A percentile compares a stretch with the other conserved stretches of the same genome.
Conservation (phyloP, 441 rosid species). For the Arabidopsis hybrid region DNA sequence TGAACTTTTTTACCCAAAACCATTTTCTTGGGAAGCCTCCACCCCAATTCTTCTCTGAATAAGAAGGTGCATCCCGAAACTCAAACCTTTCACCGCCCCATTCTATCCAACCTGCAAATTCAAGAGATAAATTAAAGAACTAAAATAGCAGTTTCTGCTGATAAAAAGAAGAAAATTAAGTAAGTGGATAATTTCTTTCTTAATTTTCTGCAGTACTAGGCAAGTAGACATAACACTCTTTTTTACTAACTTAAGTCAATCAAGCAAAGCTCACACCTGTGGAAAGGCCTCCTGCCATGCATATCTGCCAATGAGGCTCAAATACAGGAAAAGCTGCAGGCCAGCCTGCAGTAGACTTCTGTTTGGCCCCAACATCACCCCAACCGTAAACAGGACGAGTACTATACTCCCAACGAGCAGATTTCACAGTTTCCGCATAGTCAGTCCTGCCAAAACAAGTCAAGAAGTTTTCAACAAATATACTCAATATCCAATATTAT, state of each 20-base stretch:
- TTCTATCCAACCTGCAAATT: slow-evolving; percentile 91
- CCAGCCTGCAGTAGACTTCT: slow-evolving; percentile 98
- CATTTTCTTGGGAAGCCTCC: slow-evolving; percentile 97
- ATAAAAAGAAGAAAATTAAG: not conserved
- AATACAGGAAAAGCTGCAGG: slow-evolving; percentile 96
- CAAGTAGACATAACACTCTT: slow-evolving; percentile 3
- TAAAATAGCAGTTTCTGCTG: slow-evolving; percentile 16
- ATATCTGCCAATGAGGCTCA: slow-evolving; percentile 98
- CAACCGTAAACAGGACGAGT: slow-evolving; percentile 94
- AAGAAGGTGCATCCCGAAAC: slow-evolving; percentile 91
- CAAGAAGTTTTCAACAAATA: not conserved
- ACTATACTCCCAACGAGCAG: slow-evolving; percentile 95
- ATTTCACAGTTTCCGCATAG: slow-evolving; percentile 70
- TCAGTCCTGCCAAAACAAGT: slow-evolving; percentile 65
- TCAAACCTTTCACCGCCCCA: slow-evolving; percentile 96
- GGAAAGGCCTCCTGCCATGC: slow-evolving; percentile 99
- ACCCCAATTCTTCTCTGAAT: slow-evolving; percentile 99
- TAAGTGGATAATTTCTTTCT: slow-evolving; percentile 17
- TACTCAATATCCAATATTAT: not conserved
- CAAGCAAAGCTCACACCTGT: slow-evolving; percentile 60
- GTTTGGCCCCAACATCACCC: slow-evolving; percentile 85
- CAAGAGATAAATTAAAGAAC: slow-evolving; percentile 27
- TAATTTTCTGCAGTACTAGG: not conserved
- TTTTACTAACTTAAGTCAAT: not conserved
- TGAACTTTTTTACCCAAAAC: slow-evolving; percentile 80